phyloP scores from a whole-genome alignment of 345 rosid species.

The Arabidopsis suecica region DNA sequence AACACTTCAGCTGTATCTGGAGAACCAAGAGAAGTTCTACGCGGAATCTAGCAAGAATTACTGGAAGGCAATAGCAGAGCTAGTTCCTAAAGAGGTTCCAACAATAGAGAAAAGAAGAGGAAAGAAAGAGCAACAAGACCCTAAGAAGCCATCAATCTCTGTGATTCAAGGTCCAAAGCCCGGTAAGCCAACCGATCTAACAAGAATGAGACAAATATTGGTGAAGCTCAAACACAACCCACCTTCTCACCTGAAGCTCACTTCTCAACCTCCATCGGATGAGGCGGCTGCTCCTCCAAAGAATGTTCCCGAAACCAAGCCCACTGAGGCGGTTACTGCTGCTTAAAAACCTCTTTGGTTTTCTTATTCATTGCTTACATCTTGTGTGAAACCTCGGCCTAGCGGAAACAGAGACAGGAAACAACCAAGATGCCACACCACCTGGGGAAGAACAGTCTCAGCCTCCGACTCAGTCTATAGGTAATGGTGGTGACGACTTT shows the following conservation, averaged over 20 bases:
- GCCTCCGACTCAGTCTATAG: background rate
- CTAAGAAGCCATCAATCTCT: constrained; percentile 61
- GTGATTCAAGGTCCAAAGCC: constrained; percentile 82
- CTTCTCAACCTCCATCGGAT: constrained; percentile 52
- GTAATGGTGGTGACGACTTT: background rate
- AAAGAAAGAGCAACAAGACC: constrained; percentile 74
- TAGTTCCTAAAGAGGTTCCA: constrained; percentile 82
- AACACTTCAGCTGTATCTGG: constrained; percentile 37
- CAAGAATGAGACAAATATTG: constrained; percentile 78
- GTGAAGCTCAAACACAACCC: constrained; percentile 70
- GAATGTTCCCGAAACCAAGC: constrained; percentile 44
- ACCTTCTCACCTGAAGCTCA: constrained; percentile 66
- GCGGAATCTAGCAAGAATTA: constrained; percentile 69
- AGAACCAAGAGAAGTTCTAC: constrained; percentile 64
- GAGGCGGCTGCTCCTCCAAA: constrained; percentile 22
- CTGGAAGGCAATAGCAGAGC: constrained; percentile 83
- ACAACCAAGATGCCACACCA: constrained; percentile 40
- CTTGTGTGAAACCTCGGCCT: constrained; percentile 36
- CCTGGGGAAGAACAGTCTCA: constrained; percentile 30
- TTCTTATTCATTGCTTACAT: constrained; percentile 12
- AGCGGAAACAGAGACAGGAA: constrained; percentile 52
- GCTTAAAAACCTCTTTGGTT: constrained; percentile 47
- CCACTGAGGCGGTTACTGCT: constrained; percentile 55
- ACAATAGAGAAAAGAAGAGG: constrained; percentile 63
- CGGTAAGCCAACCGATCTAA: constrained; percentile 75